Evolutionary conservation across 2,329 filamentous ascomycete genomes (phyloP).

Genomic region (Sclerotinia trifoliorum): DNA sequence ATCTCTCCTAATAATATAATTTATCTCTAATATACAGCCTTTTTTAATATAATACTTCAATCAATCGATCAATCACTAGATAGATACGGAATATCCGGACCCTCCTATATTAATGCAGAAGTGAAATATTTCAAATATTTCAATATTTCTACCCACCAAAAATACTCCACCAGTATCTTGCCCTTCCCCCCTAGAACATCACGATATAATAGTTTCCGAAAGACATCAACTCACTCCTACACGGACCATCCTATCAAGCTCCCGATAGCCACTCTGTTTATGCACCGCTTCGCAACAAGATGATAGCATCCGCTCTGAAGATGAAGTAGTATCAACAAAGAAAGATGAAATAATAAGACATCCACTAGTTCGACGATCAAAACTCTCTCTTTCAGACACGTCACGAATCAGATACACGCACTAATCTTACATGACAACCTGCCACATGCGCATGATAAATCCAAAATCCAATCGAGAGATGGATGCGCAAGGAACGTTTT

Average conservation of each 20-base stretch:
- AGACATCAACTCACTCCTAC: background rate
- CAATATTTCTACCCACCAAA: background rate
- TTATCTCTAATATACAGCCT: too few relatives aligned
- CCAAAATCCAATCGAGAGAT: background rate
- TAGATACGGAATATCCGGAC: background rate
- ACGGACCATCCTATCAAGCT: constrained; percentile 15
- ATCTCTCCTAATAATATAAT: too few relatives aligned
- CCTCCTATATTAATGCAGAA: too few relatives aligned
- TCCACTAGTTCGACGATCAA: constrained; percentile 10
- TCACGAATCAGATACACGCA: constrained; percentile 4
- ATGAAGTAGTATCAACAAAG: constrained; percentile 12
- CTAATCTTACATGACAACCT: background rate
- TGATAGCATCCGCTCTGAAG: background rate
- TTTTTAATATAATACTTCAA: background rate
- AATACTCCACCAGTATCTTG: background rate
- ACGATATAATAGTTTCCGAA: background rate
- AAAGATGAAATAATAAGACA: constrained; percentile 1
- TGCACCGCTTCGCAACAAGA: background rate
- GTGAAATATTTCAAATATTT: too few relatives aligned
- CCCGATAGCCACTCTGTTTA: background rate
- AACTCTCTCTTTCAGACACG: constrained; percentile 12
- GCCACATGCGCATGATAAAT: background rate
- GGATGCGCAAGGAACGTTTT: background rate
- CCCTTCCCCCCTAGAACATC: background rate
- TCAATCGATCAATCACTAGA: background rate